Base-by-base conservation (phyloP, 495 filamentous ascomycete species). In the Penicillium bovifimosum region DNA sequence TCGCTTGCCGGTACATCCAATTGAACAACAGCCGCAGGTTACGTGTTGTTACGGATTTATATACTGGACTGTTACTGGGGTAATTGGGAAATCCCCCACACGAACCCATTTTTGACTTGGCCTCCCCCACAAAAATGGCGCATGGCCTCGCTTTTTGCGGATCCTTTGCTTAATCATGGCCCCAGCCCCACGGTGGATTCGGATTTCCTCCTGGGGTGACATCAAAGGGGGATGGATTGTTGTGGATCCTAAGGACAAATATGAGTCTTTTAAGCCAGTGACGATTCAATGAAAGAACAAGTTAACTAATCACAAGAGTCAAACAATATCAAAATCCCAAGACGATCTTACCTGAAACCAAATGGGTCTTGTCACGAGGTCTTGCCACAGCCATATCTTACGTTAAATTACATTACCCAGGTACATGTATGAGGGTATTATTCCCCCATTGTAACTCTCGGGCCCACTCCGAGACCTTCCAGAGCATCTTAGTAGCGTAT, bases 61-160 rank as follows among this genome's bases (percentile, higher is more conserved):
- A 11, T 34, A 8, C 43, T 36, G 28, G 16, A 43, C 26, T 44
- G 41, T 44, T 27, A 44, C 43, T 35, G 31, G 34, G 9, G 35
- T 26, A 33, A 11, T 17, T 27, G 36, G 56, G 29, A 34, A 52
- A 62, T 59, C 57, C 62, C 62, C 62, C 62, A 65, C 60, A 65
- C 62, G 53, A 62, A 58, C 59, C 53, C 53, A 49, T 53, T 45
- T 47, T 34, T 33, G 31, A 14, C n/a, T 42, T 24, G 20, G 20
- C 4, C 35, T 62, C 60, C 63, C 63, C 60, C 63, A 65, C 63
- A 63, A 65, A 65, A 63, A 63, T 65, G 57, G 60, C 63, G 62
- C 62, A 63, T 60, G 56, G 56, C 38, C 52, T 35, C 51, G 47
- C 50, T 52, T 47, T 55, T 20, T 54, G 54, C 56, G 59, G 56